Evolutionary conservation across 2,329 filamentous ascomycete species (phyloP).

Genomic region (Chaetomiaceae sp.): DNA sequence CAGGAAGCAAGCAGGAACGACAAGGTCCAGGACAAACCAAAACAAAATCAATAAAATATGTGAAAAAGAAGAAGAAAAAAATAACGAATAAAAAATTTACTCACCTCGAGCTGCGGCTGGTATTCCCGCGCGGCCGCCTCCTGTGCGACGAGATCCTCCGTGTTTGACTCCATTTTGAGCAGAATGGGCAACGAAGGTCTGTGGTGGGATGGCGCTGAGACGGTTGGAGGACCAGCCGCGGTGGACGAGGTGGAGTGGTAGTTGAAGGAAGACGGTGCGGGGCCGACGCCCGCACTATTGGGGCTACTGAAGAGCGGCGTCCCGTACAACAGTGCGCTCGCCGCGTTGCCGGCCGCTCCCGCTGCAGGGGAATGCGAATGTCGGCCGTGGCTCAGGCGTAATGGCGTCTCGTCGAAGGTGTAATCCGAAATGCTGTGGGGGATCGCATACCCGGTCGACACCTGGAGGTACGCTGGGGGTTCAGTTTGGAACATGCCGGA

Average conservation of each 20-base stretch:
- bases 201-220: constrained; percentile 14
- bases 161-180: constrained; percentile 38
- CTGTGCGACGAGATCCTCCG: constrained; percentile 51
- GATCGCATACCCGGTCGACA: constrained; percentile 43
- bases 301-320: constrained; percentile 25
- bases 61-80: no score
- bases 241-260: constrained; percentile 24
- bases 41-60: not conserved
- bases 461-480: constrained; percentile 42
- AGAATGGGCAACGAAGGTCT: constrained; percentile 15
- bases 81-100: no score
- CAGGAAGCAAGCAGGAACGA: no score
- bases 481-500: constrained; percentile 54
- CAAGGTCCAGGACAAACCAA: not conserved
- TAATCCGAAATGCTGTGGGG: constrained; percentile 32
- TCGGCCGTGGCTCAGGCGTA: constrained; percentile 21
- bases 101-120: constrained; percentile 53
- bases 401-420: constrained; percentile 27
- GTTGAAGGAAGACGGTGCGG: constrained; percentile 27
- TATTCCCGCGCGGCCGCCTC: constrained; percentile 58
- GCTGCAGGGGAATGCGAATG: constrained; percentile 11
- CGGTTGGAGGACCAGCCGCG: constrained; percentile 12
- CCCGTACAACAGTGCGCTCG: constrained; percentile 21
- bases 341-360: constrained; percentile 21
- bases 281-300: constrained; percentile 22